phyloP scores from a whole-genome alignment of 352 stramenopile genomes.

The Globisporangium nodosum region DNA sequence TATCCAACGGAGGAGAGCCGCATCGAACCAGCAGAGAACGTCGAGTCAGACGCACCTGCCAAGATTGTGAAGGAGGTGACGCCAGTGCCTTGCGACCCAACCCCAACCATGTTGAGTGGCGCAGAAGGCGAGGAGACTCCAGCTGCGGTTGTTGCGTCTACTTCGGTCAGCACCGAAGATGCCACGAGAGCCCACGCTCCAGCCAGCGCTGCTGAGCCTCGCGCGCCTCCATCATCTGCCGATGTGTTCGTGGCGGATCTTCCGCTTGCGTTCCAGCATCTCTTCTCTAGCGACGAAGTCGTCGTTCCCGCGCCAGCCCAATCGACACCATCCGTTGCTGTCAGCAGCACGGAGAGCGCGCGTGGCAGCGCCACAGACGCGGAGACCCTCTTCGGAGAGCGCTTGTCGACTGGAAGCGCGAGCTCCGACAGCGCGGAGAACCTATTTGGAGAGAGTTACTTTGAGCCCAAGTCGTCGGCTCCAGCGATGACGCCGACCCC shows the following conservation, averaged over 20 bases:
- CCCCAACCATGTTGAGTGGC: background rate
- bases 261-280: background rate
- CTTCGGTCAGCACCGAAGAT: background rate
- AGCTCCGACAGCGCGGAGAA: constrained; percentile 36
- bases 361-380: constrained; percentile 6
- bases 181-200: background rate
- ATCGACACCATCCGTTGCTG: background rate
- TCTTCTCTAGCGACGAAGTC: background rate
- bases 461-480: background rate
- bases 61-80: background rate
- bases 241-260: background rate
- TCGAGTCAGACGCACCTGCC: no score
- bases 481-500: background rate
- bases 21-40: no score
- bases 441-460: constrained; percentile 44
- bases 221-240: background rate
- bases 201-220: background rate
- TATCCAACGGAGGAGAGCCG: no score
- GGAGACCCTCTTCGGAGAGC: constrained; percentile 18
- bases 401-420: constrained; percentile 10
- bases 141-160: background rate
- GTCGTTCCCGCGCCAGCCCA: background rate
- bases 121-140: background rate
- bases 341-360: background rate
- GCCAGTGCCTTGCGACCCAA: background rate